Conservation (phyloP, 805 yeast genomes). For the Dipodascus albidus region DNA sequence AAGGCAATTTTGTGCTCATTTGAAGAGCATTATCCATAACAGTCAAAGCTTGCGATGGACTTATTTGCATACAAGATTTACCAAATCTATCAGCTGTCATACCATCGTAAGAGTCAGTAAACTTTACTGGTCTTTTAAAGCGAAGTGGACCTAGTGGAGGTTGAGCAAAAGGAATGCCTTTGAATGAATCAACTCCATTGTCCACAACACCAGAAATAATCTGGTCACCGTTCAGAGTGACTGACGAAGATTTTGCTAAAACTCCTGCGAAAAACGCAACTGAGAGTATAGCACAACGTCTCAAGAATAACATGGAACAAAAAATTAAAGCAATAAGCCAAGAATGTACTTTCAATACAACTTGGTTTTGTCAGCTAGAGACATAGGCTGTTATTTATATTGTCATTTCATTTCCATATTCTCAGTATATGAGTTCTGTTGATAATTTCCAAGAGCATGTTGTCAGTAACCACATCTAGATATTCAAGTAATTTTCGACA, state of each 20-base stretch:
- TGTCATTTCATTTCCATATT: no score
- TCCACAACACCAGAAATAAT: neutral
- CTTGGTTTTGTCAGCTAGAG: neutral
- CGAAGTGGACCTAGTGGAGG: slow-evolving; percentile 25
- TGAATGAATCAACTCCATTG: slow-evolving; percentile 1
- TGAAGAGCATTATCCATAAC: slow-evolving; percentile 19
- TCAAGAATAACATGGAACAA: neutral
- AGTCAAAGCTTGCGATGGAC: neutral
- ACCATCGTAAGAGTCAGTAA: slow-evolving; percentile 24
- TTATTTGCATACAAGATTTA: slow-evolving; percentile 30
- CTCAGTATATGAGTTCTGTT: no score
- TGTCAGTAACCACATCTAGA: no score
- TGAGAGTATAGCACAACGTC: neutral
- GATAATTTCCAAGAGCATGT: no score
- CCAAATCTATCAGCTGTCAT: slow-evolving; percentile 26
- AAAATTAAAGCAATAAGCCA: neutral
- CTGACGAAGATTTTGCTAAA: neutral
- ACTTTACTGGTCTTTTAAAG: slow-evolving; percentile 23
- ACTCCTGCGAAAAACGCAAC: neutral
- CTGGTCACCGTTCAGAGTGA: neutral
- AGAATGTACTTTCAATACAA: neutral
- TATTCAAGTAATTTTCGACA: no score
- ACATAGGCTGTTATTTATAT: neutral
- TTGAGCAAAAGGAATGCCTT: slow-evolving; percentile 27
- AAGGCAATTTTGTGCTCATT: neutral